Base-by-base conservation (phyloP, 2,329 filamentous ascomycete genomes). In the Epichloe gansuensis region DNA sequence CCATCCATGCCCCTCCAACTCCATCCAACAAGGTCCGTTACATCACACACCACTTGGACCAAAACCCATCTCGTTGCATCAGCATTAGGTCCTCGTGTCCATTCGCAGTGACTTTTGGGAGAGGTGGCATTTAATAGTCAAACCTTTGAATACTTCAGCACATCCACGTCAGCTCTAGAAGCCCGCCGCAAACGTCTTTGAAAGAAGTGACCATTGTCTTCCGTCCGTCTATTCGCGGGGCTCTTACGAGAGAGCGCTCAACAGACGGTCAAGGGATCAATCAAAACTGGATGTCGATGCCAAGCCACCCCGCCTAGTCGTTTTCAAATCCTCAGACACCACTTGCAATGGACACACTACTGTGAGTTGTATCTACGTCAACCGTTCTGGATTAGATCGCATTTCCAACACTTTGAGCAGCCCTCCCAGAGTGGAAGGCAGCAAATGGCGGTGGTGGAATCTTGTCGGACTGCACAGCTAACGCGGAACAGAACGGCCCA, bases 401-500 rank as follows among this genome's bases (percentile, higher is more conserved):
- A n/a, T 15, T 13, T 49, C 5, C 17, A 47, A 17, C 25, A 17
- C 25, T 17, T 13, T 39, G 27, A 41, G 38, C 23, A 6, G 1
- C 23, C 9, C 9, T 27, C 38, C 12, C 35, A 12, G 9, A n/a
- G 12, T 41, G n/a, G 21, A 43, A 23, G 31, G 31, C 31, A 8
- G 31, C 34, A 38, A 47, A 47, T 21, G 21, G 39, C 39, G 11
- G 23, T n/a, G 27, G 12, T 35, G 17, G 21, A 42, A 38, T 31
- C 15, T 17, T 38, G 23, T 25, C 21, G 47, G 7, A 47, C 23
- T 4, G 38, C 25, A 21, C n/a, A 25, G 36, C 51, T 54, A 23
- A 54, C 39, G 41, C 15, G 7, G 11, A 6, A 5, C 61, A 93
- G 88, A 55, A 96, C 90, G 46, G 89, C 89, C 63, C 89, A 96